phyloP scores from a whole-genome alignment of 2,329 filamentous ascomycete genomes.

The Corynespora cassiicola region DNA sequence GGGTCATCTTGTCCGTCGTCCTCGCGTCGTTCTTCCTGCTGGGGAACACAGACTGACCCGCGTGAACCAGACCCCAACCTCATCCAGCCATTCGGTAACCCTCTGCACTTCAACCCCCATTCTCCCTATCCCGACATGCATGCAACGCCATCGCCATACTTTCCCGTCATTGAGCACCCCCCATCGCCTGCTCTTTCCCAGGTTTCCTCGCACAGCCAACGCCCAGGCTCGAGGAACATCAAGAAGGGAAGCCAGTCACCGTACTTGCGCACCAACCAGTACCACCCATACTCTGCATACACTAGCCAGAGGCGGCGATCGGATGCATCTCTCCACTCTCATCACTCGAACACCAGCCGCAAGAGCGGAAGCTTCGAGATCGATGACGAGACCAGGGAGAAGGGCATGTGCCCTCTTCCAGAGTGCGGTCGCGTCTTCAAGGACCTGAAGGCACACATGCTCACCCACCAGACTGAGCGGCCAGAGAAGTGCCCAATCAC shows the following conservation, averaged over 20 bases:
- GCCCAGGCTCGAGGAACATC: slow-evolving; percentile 47
- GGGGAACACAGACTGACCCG: slow-evolving; percentile 18
- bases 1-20: slow-evolving; percentile 51
- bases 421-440: slow-evolving; percentile 89
- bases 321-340: slow-evolving; percentile 73
- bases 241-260: slow-evolving; percentile 70
- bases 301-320: slow-evolving; percentile 68
- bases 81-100: slow-evolving; percentile 58
- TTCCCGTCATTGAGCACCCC: slow-evolving; percentile 54
- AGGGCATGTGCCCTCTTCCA: slow-evolving; percentile 77
- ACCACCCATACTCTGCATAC: slow-evolving; percentile 59
- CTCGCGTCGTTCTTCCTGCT: slow-evolving; percentile 23
- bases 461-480: slow-evolving; percentile 88
- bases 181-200: slow-evolving; percentile 71
- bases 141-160: slow-evolving; percentile 49
- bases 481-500: slow-evolving; percentile 94
- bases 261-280: slow-evolving; percentile 64
- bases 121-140: slow-evolving; percentile 51
- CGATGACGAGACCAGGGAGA: slow-evolving; percentile 63
- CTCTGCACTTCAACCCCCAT: slow-evolving; percentile 46
- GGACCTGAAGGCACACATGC: slow-evolving; percentile 91
- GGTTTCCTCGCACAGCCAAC: slow-evolving; percentile 53
- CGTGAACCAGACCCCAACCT: slow-evolving; percentile 61
- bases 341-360: slow-evolving; percentile 65
- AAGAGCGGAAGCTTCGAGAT: slow-evolving; percentile 49